Conservation (phyloP, 1,284 basidiomycete species). For the Paramarasmius palmivorus region DNA sequence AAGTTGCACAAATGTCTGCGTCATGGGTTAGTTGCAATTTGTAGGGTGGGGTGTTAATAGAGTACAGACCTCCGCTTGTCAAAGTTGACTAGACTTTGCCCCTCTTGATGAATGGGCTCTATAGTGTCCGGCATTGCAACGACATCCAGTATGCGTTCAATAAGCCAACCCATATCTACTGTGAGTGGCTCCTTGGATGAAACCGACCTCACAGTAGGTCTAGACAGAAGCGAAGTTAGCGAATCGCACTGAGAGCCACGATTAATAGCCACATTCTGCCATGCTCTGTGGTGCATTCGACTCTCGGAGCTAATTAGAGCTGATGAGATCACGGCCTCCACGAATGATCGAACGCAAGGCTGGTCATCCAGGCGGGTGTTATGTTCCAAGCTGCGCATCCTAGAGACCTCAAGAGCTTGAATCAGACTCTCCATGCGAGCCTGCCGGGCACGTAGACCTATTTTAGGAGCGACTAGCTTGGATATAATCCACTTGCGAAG, state of each 20-base stretch:
- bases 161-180: conserved; percentile 77
- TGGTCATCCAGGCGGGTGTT: conserved; percentile 32
- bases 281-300: conserved; percentile 67
- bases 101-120: conserved; percentile 50
- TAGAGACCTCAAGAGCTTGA: conserved; percentile 68
- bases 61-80: conserved; percentile 71
- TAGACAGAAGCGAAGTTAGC: conserved; percentile 53
- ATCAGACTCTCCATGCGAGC: conserved; percentile 70
- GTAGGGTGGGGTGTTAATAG: not conserved
- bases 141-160: conserved; percentile 78
- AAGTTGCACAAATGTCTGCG: conserved; percentile 65
- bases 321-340: conserved; percentile 70
- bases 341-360: conserved; percentile 73
- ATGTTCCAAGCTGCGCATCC: conserved; percentile 55
- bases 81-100: conserved; percentile 68
- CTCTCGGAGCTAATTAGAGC: conserved; percentile 76
- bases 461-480: conserved; percentile 59
- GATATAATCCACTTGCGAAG: conserved; percentile 77
- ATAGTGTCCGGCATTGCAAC: conserved; percentile 73
- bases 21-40: conserved; percentile 15
- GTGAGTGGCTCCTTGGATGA: conserved; percentile 54
- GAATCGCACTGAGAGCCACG: conserved; percentile 65
- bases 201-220: conserved; percentile 44
- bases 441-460: conserved; percentile 66
- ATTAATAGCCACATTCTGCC: conserved; percentile 64